Base-by-base conservation (phyloP, 768 basidiomycete species). In the Sutorius australiensis region DNA sequence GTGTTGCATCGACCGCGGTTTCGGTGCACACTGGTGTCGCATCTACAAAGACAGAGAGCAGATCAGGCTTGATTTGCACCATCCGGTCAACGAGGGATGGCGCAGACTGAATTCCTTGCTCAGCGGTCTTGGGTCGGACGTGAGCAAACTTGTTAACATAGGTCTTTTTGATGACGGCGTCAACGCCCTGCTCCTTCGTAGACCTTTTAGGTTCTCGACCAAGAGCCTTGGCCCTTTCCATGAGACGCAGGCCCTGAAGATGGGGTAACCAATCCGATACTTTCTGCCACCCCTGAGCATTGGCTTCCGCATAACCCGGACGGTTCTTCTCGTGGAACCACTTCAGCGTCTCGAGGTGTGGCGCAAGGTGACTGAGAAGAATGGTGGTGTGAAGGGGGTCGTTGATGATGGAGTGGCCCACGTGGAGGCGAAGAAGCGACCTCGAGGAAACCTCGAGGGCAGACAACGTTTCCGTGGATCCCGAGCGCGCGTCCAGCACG, bases 261-360 rank as follows among this genome's bases (percentile, higher is more conserved):
- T 83, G 82, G n/a, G 89, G 88, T 50, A 91, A 76, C 58, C 78
- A 80, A 46, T 89, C 86, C 2, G 75, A 75, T 28, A 82, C 83
- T 44, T 73, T 78, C 67, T 88, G 84, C 89, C 89, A 91, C 17
- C 73, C 77, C 50, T 76, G 77, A 11, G 83, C 81, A 59, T 89
- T 82, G 31, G 76, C 73, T 65, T 91, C 88, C 45, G 83, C 73
- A 59, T 77, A 85, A 5, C 86, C 85, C 0, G 80, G 76, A n/a
- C 87, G 77, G 60, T 81, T 89, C 69, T 84, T 86, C 62, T 88
- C 87, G 61, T 85, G 81, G 75, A 89, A 89, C 81, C 80, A 89
- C 67, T 83, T 86, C 47, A 91, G 67, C 27, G 70, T 74, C 63
- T 89, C 86, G 41, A 89, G 73, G 62, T 75, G 73, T 36, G 89